Percentiles rank a stretch among this genome's conserved stretches.
phyloP scores from a whole-genome alignment of 805 yeast genomes.

The Torulaspora franciscae region DNA sequence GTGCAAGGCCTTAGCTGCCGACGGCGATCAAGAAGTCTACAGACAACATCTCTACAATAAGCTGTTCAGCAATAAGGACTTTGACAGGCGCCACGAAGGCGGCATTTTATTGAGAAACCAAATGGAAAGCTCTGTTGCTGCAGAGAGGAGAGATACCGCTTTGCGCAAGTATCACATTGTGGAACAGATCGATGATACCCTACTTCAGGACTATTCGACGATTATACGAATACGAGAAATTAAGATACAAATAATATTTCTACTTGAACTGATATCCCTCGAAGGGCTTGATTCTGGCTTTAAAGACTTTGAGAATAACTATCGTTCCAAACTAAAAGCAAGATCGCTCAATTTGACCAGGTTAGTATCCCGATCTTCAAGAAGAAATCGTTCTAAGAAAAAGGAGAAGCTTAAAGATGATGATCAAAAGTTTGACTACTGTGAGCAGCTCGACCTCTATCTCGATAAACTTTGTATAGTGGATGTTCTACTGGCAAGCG shows the following conservation, averaged over 20 bases:
- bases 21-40: conserved; percentile 13
- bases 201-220: conserved; percentile 32
- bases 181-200: conserved; percentile 14
- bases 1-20: conserved; percentile 32
- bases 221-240: conserved; percentile 52
- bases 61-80: conserved; percentile 35
- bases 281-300: conserved; percentile 36
- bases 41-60: conserved; percentile 32
- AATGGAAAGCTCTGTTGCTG: conserved; percentile 21
- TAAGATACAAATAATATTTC: conserved; percentile 47
- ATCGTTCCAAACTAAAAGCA: conserved; percentile 22
- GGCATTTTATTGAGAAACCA: conserved; percentile 21
- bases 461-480: conserved; percentile 51
- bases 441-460: conserved; percentile 40
- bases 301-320: conserved; percentile 31
- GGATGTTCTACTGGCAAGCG: conserved; percentile 44
- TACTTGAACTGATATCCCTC: conserved; percentile 43
- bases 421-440: conserved; percentile 19
- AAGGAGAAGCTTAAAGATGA: conserved; percentile 14
- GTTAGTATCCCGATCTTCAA: conserved; percentile 23
- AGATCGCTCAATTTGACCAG: conserved; percentile 35
- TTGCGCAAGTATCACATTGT: conserved; percentile 11
- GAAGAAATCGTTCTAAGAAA: conserved; percentile 17
- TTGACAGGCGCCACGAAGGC: conserved; percentile 41
- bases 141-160: conserved; percentile 21